Evolutionary conservation across 1,284 basidiomycete genomes (phyloP).

Genomic region (Pholiota adiposa): DNA sequence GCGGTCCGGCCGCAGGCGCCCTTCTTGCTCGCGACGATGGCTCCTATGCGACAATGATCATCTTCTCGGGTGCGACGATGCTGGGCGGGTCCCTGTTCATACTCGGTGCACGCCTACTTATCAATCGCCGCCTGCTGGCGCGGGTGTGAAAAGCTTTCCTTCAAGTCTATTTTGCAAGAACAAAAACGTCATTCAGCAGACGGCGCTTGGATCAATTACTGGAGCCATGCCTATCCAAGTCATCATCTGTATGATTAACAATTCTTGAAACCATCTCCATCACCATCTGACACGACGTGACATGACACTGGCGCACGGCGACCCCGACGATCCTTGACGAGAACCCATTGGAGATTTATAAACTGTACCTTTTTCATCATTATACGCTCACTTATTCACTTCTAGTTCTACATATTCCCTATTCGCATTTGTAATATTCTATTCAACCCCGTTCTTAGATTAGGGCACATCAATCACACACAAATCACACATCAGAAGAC

Average conservation of each 20-base stretch:
- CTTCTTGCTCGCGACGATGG: conserved; percentile 49
- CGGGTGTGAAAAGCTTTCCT: conserved; percentile 38
- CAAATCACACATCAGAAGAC: too few relatives aligned
- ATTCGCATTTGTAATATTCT: too few relatives aligned
- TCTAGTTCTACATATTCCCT: not conserved
- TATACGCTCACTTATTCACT: not conserved
- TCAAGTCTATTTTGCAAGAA: not conserved
- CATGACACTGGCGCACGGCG: not conserved
- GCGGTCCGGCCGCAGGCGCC: conserved; percentile 62
- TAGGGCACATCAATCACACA: too few relatives aligned
- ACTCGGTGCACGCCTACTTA: conserved; percentile 48
- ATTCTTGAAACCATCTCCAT: not conserved
- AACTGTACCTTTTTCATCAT: not conserved
- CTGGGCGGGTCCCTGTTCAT: conserved; percentile 60
- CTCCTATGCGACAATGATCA: conserved; percentile 54
- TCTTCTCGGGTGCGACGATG: conserved; percentile 61
- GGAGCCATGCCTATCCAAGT: not conserved
- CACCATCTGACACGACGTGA: not conserved
- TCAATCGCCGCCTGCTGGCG: conserved; percentile 46
- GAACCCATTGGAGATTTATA: not conserved
- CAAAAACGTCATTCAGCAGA: not conserved
- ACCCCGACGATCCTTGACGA: not conserved
- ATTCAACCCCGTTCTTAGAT: too few relatives aligned
- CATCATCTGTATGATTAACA: not conserved
- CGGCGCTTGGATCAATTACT: not conserved